Base-by-base conservation (phyloP, 192 early-diverging fungal genomes). In the Diversispora eburnea region DNA sequence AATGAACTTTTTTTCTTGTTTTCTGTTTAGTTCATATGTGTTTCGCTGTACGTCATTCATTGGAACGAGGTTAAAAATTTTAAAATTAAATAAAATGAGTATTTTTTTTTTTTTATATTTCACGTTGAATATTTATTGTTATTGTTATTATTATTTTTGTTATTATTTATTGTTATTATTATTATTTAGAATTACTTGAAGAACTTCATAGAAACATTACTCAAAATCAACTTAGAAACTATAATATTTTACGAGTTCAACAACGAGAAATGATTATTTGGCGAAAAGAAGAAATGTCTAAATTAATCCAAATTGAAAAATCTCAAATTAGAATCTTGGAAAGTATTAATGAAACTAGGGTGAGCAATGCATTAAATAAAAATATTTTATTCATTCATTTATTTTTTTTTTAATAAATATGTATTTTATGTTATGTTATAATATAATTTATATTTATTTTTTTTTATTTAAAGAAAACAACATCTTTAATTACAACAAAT, bases 11-110 rank as follows among this genome's bases (percentile, higher is more conserved):
- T 58, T 41, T 8, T 10, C 43, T 13, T 71, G 39, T 43, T 58
- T 9, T 51, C 22, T 43, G 20, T n/a, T 9, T 22, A 73, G 72
- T 62, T 73, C 22, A 64, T 42, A 82, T 82, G 78, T 82, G 81
- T 47, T 66, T 79, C 4, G 77, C 78, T 0, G 77, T 77, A 5
- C 43, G 77, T 19, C 76, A 75, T 10, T 77, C 76, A 2, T 15
- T 82, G 20, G 76, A 79, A 58, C 63, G 75, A 73, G 81, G 81
- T 79, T 33, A 33, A 33, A 33, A 33, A 33, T 33, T 33, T 33
- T 33, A 33, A 1, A 33, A 33, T 33, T 33, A 33, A 33, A 33
- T 33, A 33, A 33, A 33, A 33, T 33, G 25, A 20, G 15, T 47
- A 46, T 10, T 20, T 2, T 48, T 22, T 17, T 7, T 39, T 17